phyloP scores from a whole-genome alignment of 768 basidiomycete genomes.

The Termitomyces sp. region DNA sequence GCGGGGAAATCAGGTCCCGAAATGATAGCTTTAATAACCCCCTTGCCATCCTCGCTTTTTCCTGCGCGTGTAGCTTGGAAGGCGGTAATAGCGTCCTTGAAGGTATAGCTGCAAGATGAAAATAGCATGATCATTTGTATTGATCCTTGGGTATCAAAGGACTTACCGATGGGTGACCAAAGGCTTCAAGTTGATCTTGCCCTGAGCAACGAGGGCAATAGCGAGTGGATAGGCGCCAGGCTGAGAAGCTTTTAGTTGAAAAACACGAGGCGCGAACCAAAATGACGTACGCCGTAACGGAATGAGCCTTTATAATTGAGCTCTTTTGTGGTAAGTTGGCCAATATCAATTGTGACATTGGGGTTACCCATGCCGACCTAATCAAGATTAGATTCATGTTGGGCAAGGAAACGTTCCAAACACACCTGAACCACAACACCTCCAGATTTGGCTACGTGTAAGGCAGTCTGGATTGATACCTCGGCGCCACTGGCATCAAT shows the following conservation, averaged over 20 bases:
- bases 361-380: slow-evolving; percentile 87
- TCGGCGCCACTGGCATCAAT: slow-evolving; percentile 93
- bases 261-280: not conserved
- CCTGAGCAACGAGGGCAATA: slow-evolving; percentile 77
- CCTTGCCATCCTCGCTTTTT: slow-evolving; percentile 82
- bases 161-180: slow-evolving; percentile 81
- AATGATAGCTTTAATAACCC: slow-evolving; percentile 87
- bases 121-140: not conserved
- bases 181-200: slow-evolving; percentile 82
- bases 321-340: slow-evolving; percentile 71
- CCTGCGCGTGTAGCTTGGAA: slow-evolving; percentile 81
- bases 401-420: slow-evolving; percentile 1
- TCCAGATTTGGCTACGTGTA: slow-evolving; percentile 72
- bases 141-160: not conserved
- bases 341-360: slow-evolving; percentile 72
- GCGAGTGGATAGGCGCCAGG: slow-evolving; percentile 85
- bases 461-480: slow-evolving; percentile 84
- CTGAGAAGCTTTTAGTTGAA: slow-evolving; percentile 28
- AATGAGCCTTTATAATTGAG: slow-evolving; percentile 86
- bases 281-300: slow-evolving; percentile 69
- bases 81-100: slow-evolving; percentile 73
- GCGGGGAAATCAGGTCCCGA: slow-evolving; percentile 67
- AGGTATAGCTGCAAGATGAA: slow-evolving; percentile 54
- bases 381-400: not conserved
- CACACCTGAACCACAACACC: slow-evolving; percentile 70